These are phyloP conservation scores for Aspergillus unguis DNA, from an alignment of 2,329 filamentous ascomycete species.

Conservation along the genomic window DNA sequence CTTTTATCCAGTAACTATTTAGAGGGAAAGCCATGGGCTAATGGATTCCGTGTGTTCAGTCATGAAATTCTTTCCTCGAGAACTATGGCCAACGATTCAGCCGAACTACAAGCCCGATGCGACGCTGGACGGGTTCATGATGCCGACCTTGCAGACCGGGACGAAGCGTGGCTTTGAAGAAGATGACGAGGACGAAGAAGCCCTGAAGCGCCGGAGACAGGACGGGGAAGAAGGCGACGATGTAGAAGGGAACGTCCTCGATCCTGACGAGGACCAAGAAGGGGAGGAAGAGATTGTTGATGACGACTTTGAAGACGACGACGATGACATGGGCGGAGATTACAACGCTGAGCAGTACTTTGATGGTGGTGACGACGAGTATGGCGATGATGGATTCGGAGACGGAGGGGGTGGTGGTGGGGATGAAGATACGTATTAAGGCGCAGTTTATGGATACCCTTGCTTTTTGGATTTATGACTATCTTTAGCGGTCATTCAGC, in stretches of 20 bases:
- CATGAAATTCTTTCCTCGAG: slow-evolving; percentile 57
- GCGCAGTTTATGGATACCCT: slow-evolving; percentile 28
- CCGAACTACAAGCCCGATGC: slow-evolving; percentile 40
- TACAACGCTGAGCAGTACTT: slow-evolving; percentile 66
- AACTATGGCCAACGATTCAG: slow-evolving; percentile 56
- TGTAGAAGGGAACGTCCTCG: slow-evolving; percentile 43
- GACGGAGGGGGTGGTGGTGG: slow-evolving; percentile 55
- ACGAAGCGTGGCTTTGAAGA: slow-evolving; percentile 44
- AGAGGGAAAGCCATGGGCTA: not conserved
- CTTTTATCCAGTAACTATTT: not conserved
- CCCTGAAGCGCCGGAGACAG: slow-evolving; percentile 32
- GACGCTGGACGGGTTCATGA: slow-evolving; percentile 29
- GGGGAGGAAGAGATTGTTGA: slow-evolving; percentile 52
- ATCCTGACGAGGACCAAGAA: slow-evolving; percentile 42
- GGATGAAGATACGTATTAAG: slow-evolving; percentile 45
- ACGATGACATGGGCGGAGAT: slow-evolving; percentile 57
- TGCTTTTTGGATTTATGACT: slow-evolving; percentile 19
- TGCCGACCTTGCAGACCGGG: slow-evolving; percentile 16
- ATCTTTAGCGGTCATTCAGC: not conserved
- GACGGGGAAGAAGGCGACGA: slow-evolving; percentile 32
- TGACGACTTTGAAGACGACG: slow-evolving; percentile 59
- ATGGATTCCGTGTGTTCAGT: slow-evolving; percentile 35
- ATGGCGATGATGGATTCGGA: slow-evolving; percentile 54
- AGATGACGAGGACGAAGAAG: slow-evolving; percentile 42
- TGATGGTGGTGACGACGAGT: slow-evolving; percentile 56